Conservation (phyloP, 2,329 filamentous ascomycete species). For the Gnomoniopsis sp. region DNA sequence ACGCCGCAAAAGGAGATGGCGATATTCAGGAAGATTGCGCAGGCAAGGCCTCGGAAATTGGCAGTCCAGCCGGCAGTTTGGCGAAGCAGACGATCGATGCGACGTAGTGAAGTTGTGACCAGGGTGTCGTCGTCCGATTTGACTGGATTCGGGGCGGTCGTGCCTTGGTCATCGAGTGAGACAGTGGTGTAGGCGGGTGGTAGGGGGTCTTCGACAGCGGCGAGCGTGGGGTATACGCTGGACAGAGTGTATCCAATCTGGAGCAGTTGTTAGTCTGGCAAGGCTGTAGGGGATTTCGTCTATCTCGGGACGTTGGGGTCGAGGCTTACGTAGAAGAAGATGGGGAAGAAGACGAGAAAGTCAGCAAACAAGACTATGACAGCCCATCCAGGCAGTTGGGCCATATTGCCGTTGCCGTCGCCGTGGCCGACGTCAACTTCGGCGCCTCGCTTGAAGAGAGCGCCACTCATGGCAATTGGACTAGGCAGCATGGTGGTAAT, state of each 20-base stretch:
- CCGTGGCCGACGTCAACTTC: conserved; percentile 2
- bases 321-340: conserved; percentile 38
- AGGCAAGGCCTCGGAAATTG: conserved; percentile 66
- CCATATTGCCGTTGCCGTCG: conserved; percentile 2
- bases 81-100: conserved; percentile 53
- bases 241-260: conserved; percentile 38
- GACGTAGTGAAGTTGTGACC: conserved; percentile 49
- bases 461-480: conserved; percentile 7
- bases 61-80: conserved; percentile 61
- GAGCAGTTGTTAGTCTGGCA: too few relatives aligned
- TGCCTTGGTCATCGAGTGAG: conserved; percentile 34
- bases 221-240: conserved; percentile 44
- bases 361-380: conserved; percentile 36
- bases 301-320: too few relatives aligned
- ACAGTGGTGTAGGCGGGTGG: conserved; percentile 54
- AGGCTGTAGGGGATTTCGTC: too few relatives aligned
- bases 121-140: conserved; percentile 33
- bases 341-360: conserved; percentile 42
- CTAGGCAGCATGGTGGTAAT: conserved; percentile 1
- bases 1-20: conserved; percentile 35
- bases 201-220: conserved; percentile 56
- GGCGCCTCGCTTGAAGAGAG: conserved; percentile 12
- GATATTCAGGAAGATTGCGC: conserved; percentile 38
- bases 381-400: conserved; percentile 38
- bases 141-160: conserved; percentile 31